Conservation (phyloP, 495 filamentous ascomycete genomes). For the Tuber brumale region DNA sequence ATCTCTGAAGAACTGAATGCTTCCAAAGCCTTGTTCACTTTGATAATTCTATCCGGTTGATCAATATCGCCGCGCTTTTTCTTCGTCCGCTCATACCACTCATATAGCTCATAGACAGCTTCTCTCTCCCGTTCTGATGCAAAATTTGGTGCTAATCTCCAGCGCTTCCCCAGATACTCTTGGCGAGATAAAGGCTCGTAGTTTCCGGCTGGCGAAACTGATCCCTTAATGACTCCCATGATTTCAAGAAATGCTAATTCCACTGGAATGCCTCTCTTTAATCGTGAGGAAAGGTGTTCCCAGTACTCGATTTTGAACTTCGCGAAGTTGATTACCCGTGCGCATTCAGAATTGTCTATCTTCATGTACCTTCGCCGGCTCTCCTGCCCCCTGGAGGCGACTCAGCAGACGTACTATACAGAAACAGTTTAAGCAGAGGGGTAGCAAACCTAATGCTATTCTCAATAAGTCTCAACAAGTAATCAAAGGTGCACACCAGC, state of each 20-base stretch:
- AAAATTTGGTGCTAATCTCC: slow-evolving; percentile 41
- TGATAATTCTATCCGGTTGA: slow-evolving; percentile 43
- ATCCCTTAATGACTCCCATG: slow-evolving; percentile 48
- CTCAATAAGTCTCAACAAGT: slow-evolving; percentile 43
- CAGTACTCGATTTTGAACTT: slow-evolving; percentile 46
- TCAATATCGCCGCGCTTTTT: slow-evolving; percentile 41
- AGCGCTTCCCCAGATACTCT: slow-evolving; percentile 38
- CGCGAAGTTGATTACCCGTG: slow-evolving; percentile 40
- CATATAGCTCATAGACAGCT: slow-evolving; percentile 43
- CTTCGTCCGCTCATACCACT: slow-evolving; percentile 44
- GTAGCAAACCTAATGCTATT: slow-evolving; percentile 32
- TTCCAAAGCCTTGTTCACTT: slow-evolving; percentile 42
- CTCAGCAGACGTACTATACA: not conserved
- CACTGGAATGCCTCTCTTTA: slow-evolving; percentile 26
- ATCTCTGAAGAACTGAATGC: slow-evolving; percentile 9
- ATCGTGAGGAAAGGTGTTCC: slow-evolving; percentile 30
- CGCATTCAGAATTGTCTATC: not conserved
- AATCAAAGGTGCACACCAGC: slow-evolving; percentile 46
- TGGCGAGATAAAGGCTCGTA: slow-evolving; percentile 36
- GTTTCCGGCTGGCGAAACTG: slow-evolving; percentile 21
- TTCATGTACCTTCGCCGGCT: not conserved
- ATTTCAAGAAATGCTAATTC: slow-evolving; percentile 46
- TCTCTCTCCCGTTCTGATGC: slow-evolving; percentile 32
- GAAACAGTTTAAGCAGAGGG: not conserved
- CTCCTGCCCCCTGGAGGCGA: not conserved